Evolutionary conservation across 306 rosid genomes (phyloP).

Genomic region (Pyrus communis): DNA sequence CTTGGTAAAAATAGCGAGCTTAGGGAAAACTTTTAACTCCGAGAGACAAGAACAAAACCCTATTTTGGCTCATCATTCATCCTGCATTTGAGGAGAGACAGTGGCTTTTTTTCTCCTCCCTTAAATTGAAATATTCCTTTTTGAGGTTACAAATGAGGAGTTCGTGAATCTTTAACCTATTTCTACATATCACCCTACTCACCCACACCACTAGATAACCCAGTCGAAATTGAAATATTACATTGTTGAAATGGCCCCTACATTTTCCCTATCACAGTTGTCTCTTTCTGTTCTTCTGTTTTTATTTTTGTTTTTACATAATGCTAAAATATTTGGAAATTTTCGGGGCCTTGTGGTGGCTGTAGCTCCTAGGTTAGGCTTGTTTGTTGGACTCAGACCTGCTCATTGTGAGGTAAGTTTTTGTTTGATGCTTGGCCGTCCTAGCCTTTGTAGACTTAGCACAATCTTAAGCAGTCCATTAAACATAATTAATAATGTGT

Average conservation of each 20-base stretch:
- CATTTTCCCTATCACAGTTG: too few relatives aligned
- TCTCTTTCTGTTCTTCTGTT: not conserved
- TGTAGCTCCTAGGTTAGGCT: too few relatives aligned
- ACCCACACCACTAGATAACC: not conserved
- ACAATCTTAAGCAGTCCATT: too few relatives aligned
- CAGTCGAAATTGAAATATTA: too few relatives aligned
- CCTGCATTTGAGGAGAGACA: not conserved
- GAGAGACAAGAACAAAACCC: not conserved
- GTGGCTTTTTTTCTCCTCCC: not conserved
- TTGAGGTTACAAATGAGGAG: not conserved
- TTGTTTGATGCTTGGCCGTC: too few relatives aligned
- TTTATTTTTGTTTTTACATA: too few relatives aligned
- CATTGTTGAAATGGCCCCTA: not conserved
- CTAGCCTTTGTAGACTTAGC: too few relatives aligned
- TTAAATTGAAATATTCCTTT: not conserved
- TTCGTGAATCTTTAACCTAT: not conserved
- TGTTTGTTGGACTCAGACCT: too few relatives aligned
- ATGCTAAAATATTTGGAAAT: too few relatives aligned
- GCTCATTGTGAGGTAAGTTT: too few relatives aligned
- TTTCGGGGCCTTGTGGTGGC: too few relatives aligned
- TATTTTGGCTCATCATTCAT: not conserved
- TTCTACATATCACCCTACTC: not conserved
- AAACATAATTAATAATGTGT: too few relatives aligned
- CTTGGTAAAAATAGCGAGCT: not conserved
- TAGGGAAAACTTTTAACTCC: not conserved